Percentiles rank a stretch among this genome's conserved stretches.
These are phyloP conservation scores for Oryza brachyantha DNA, from an alignment of 176 grass and related monocot genomes.

Conservation along the genomic window DNA sequence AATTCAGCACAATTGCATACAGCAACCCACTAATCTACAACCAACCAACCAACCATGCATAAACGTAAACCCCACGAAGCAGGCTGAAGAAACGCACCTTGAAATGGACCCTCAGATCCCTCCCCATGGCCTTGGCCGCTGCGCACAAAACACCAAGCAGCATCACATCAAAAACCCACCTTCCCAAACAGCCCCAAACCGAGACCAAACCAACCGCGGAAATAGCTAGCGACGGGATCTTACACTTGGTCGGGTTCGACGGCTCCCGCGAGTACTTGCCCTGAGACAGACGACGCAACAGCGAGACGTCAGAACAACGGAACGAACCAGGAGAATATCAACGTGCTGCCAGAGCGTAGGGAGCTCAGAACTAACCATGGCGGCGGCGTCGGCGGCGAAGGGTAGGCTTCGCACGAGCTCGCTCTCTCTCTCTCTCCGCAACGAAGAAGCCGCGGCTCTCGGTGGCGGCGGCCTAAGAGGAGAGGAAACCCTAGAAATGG, in stretches of 20 bases:
- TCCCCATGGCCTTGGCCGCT: slow-evolving; percentile 87
- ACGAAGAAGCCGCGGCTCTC: not conserved
- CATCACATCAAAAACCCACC: slow-evolving; percentile 14
- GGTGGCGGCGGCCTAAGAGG: slow-evolving; percentile 17
- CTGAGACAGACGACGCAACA: slow-evolving; percentile 24
- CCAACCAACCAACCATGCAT: not conserved
- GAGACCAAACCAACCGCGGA: not conserved
- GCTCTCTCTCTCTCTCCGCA: not conserved
- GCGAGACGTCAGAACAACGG: not conserved
- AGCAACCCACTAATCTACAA: not conserved
- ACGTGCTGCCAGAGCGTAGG: not conserved
- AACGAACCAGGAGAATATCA: not conserved
- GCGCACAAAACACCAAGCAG: slow-evolving; percentile 24
- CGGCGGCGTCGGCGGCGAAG: not conserved
- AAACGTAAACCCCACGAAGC: not conserved
- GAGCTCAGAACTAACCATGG: slow-evolving; percentile 32
- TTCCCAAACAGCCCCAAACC: not conserved
- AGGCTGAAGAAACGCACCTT: slow-evolving; percentile 44
- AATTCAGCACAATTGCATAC: not conserved
- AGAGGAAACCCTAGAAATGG: slow-evolving; percentile 32
- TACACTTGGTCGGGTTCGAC: slow-evolving; percentile 68
- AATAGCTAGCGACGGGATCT: slow-evolving; percentile 7
- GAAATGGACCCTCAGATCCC: slow-evolving; percentile 85
- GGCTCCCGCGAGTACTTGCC: slow-evolving; percentile 80
- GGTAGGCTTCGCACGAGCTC: slow-evolving; percentile 5